A percentile compares a stretch with the other conserved stretches of the same genome.
phyloP scores from a whole-genome alignment of 2,329 filamentous ascomycete genomes.

The Aureobasidium sp. region DNA sequence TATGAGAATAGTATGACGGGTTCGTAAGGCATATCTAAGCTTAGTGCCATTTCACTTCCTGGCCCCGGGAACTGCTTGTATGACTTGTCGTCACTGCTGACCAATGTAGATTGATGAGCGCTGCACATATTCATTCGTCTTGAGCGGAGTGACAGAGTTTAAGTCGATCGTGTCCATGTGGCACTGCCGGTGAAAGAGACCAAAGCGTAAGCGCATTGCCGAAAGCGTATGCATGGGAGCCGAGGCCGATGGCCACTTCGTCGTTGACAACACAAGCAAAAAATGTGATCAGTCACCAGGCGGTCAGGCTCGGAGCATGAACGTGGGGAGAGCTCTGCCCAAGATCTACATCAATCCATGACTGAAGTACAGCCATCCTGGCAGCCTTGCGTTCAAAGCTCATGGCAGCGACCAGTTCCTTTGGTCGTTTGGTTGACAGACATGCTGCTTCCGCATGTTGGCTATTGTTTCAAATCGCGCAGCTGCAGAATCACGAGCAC shows the following conservation, averaged over 20 bases:
- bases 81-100: background rate
- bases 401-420: background rate
- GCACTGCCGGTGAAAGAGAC: slow-evolving; percentile 2
- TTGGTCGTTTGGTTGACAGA: background rate
- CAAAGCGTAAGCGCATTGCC: slow-evolving; percentile 13
- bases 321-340: background rate
- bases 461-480: background rate
- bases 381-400: background rate
- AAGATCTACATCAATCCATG: background rate
- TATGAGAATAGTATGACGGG: background rate
- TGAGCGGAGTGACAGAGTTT: background rate
- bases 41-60: background rate
- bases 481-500: background rate
- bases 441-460: background rate
- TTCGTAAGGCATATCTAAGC: slow-evolving; percentile 6
- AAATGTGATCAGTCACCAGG: slow-evolving; percentile 5
- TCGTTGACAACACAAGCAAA: background rate
- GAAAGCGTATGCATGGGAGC: background rate
- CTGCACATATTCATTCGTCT: background rate
- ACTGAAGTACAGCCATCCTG: background rate
- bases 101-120: background rate
- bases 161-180: background rate
- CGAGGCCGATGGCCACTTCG: background rate
- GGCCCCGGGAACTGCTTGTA: background rate
- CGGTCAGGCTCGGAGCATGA: background rate